Evolutionary conservation across 2,329 filamentous ascomycete species (phyloP), one percentile per base, ranked within the genome.

Genomic region (Aspergillus alliaceus): DNA sequence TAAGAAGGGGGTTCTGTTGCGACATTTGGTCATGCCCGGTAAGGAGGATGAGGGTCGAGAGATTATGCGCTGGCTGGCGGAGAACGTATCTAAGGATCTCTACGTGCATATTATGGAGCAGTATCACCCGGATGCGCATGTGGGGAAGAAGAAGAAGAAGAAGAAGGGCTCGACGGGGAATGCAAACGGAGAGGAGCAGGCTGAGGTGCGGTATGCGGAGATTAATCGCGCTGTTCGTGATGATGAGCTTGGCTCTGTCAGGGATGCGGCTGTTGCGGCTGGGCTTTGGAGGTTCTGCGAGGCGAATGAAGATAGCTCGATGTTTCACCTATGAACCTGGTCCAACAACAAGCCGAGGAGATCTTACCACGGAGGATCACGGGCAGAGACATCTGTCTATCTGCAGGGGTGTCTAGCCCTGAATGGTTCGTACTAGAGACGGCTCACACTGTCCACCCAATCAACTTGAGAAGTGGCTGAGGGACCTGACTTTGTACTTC

Each of bases 101-200:
- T 93, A 93, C 73, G 84, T 95, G 58, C 88, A 96, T 69, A 87
- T 96, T 63, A 95, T 95, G 90, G 90, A 96, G 74, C 91, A 96
- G 74, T 95, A 95, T 68, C 86, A 86, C 60, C 90, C 90, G 0
- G 84, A 89, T 61, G 91, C 90, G 0, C 86, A 96, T 71, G 91
- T 96, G 1, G 91, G 91, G 3, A 93, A 91, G 76, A 77, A 79
- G 53, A 84, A 77, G 56, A 66, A 57, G 12, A 69, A 91, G 76
- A 77, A 79, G 53, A 84, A 77, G 56, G 66, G 57, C 11, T 69
- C 63, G 15, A 53, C 15, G 48, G 55, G 8, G 55, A n/a, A 27
- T n/a, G 32, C 20, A 1, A 62, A 59, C 35, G 40, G 40, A n/a
- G 61, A 70, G 12, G 65, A 65, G 2, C 69, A 72, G 4, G 75